Percentiles rank a stretch among this genome's conserved stretches.
Evolutionary conservation across 768 basidiomycete genomes (phyloP).

Genomic region (Tricholoma sp.): DNA sequence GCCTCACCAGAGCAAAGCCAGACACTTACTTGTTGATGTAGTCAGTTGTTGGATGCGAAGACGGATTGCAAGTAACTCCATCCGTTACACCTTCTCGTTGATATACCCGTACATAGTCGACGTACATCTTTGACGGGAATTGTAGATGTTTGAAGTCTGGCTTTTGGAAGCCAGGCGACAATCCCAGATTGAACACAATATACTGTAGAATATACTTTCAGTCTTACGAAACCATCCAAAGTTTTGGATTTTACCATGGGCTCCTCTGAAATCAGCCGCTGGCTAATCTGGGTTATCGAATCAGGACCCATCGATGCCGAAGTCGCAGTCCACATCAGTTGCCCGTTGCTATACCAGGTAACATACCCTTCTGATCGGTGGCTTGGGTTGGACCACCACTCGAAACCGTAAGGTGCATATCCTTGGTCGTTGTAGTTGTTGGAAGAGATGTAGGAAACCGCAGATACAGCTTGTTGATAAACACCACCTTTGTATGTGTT

Average conservation of each 20-base stretch:
- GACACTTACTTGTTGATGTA: slow-evolving; percentile 64
- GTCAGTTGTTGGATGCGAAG: slow-evolving; percentile 66
- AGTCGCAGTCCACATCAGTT: slow-evolving; percentile 67
- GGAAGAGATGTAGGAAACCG: slow-evolving; percentile 49
- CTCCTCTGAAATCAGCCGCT: slow-evolving; percentile 81
- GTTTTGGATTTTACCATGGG: slow-evolving; percentile 67
- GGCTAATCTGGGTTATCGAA: slow-evolving; percentile 46
- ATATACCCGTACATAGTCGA: slow-evolving; percentile 90
- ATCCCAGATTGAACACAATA: slow-evolving; percentile 80
- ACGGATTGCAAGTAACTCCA: slow-evolving; percentile 76
- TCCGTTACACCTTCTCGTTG: slow-evolving; percentile 69
- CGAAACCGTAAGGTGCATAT: slow-evolving; percentile 67
- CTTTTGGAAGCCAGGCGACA: slow-evolving; percentile 71
- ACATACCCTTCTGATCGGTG: slow-evolving; percentile 68
- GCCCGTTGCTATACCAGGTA: slow-evolving; percentile 72
- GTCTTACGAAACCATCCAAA: background rate
- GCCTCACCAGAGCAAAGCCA: background rate
- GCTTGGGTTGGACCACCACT: slow-evolving; percentile 75
- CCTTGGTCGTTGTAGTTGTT: slow-evolving; percentile 48
- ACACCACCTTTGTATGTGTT: slow-evolving; percentile 69
- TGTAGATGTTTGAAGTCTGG: slow-evolving; percentile 65
- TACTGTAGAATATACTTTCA: slow-evolving; percentile 39
- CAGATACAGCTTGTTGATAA: slow-evolving; percentile 74
- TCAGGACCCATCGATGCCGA: slow-evolving; percentile 67
- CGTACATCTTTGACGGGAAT: slow-evolving; percentile 76